phyloP scores from a whole-genome alignment of 2,329 filamentous ascomycete genomes.

The Colletotrichum gloeosporioides region DNA sequence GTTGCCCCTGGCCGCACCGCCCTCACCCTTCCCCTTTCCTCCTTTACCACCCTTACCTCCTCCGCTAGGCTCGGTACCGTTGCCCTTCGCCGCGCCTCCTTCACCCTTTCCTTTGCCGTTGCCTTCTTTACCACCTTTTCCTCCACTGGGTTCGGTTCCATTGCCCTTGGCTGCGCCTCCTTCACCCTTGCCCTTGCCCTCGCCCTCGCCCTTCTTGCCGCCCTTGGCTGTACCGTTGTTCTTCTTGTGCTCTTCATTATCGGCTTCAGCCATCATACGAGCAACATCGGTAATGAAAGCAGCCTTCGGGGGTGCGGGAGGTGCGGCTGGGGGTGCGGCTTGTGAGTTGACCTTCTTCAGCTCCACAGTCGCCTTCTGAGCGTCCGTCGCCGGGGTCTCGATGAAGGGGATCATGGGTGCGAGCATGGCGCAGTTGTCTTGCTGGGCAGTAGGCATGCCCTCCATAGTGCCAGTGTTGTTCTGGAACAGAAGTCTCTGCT shows the following conservation, averaged over 20 bases:
- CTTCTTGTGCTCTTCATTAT: background rate
- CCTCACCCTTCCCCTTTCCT: background rate
- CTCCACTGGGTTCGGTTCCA: background rate
- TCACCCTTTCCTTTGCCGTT: background rate
- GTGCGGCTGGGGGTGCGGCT: background rate
- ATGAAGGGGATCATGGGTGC: conserved; percentile 28
- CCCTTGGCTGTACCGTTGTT: background rate
- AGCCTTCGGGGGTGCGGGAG: background rate
- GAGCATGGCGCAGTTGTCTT: conserved; percentile 28
- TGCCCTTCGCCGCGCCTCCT: background rate
- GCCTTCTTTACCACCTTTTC: background rate
- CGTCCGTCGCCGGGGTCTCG: conserved; percentile 18
- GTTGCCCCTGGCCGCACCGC: background rate
- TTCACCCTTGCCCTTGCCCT: background rate
- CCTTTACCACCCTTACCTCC: background rate
- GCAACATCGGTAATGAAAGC: background rate
- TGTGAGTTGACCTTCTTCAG: conserved; percentile 9
- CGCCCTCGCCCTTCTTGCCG: background rate
- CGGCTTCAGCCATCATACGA: background rate
- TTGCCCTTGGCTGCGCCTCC: background rate
- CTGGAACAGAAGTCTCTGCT: conserved; percentile 46
- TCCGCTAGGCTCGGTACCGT: background rate
- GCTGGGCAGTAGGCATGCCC: conserved; percentile 30
- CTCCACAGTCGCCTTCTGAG: conserved; percentile 19
- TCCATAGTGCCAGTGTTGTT: conserved; percentile 48